These are phyloP conservation scores for Dipsacomyces acuminosporus DNA, from an alignment of 371 early-diverging fungal species.

Conservation along the genomic window DNA sequence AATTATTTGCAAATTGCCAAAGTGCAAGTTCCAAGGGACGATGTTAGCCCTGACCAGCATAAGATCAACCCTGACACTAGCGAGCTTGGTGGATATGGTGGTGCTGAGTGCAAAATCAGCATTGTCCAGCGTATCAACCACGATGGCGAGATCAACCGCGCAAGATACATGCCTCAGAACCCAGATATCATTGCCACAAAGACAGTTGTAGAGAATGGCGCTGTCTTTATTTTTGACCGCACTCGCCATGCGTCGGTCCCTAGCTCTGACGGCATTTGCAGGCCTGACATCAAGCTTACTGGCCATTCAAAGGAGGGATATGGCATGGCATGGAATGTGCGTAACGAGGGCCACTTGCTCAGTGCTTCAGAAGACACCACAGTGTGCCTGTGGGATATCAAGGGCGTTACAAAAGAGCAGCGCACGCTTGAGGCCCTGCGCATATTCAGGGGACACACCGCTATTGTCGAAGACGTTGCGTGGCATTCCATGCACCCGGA, in stretches of 20 bases:
- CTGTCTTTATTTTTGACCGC: conserved; percentile 94
- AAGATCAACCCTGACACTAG: conserved; percentile 51
- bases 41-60: conserved; percentile 59
- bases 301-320: conserved; percentile 96
- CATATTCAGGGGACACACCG: conserved; percentile 77
- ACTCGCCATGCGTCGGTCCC: conserved; percentile 87
- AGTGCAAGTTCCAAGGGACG: conserved; percentile 78
- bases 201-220: conserved; percentile 69
- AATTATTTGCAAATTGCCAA: conserved; percentile 91
- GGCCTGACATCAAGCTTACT: conserved; percentile 78
- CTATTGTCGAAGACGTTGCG: conserved; percentile 94
- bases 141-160: conserved; percentile 93
- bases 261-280: conserved; percentile 64
- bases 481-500: conserved; percentile 79
- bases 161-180: conserved; percentile 91
- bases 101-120: conserved; percentile 73
- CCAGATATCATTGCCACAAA: conserved; percentile 94
- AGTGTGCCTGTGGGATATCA: conserved; percentile 85
- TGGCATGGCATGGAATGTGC: conserved; percentile 73
- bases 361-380: conserved; percentile 87
- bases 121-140: conserved; percentile 86
- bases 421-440: conserved; percentile 66
- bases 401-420: conserved; percentile 60
- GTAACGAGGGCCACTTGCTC: conserved; percentile 60
- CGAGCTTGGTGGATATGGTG: conserved; percentile 77